These are phyloP conservation scores for Oryza glaberrima DNA, from an alignment of 176 grass and related monocot genomes.

Conservation along the genomic window DNA sequence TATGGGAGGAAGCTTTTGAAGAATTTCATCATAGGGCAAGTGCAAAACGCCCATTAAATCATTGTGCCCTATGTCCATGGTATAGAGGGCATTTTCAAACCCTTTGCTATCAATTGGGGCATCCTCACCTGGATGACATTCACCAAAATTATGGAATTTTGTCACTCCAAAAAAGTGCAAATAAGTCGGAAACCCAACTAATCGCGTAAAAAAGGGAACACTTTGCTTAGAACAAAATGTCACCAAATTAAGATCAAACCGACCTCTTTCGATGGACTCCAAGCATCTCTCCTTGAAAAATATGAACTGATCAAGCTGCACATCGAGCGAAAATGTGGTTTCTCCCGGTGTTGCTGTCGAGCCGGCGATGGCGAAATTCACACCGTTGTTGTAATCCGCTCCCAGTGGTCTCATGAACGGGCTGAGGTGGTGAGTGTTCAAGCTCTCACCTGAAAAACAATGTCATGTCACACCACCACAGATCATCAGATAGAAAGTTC, in stretches of 20 bases:
- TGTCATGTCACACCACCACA: background rate
- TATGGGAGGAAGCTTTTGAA: constrained; percentile 59
- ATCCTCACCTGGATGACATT: constrained; percentile 43
- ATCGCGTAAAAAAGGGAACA: background rate
- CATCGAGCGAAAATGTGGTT: constrained; percentile 47
- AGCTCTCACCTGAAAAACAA: constrained; percentile 52
- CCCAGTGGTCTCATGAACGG: constrained; percentile 76
- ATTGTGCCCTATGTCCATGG: constrained; percentile 91
- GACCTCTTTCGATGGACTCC: constrained; percentile 52
- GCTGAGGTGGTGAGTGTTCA: constrained; percentile 62
- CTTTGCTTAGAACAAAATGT: background rate
- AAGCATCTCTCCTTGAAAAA: constrained; percentile 64
- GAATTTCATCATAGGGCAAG: constrained; percentile 51
- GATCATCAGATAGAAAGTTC: background rate
- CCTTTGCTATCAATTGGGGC: constrained; percentile 43
- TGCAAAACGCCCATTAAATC: constrained; percentile 64
- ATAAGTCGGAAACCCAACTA: background rate
- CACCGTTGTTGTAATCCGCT: constrained; percentile 60
- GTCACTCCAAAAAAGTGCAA: background rate
- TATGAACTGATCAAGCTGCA: constrained; percentile 70
- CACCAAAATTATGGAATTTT: background rate
- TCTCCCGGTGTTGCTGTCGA: constrained; percentile 44
- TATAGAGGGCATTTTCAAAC: constrained; percentile 66
- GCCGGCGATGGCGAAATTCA: constrained; percentile 67
- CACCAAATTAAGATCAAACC: constrained; percentile 18